A percentile compares a stretch with the other conserved stretches of the same genome.
Conservation (phyloP, 768 basidiomycete genomes). For the Boletus barrowsii region DNA sequence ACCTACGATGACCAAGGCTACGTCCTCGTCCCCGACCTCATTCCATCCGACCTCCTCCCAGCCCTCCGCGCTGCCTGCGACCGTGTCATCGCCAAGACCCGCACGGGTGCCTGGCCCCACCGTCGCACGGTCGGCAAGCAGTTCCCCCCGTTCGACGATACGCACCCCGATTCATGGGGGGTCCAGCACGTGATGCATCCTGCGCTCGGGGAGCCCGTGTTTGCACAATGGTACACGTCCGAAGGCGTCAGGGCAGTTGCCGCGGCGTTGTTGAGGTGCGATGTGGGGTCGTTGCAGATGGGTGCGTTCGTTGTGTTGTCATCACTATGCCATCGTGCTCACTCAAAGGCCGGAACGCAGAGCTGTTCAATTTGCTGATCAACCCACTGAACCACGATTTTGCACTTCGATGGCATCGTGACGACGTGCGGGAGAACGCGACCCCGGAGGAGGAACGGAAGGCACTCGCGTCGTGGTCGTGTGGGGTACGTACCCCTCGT, state of each 20-base stretch:
- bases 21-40: constrained; percentile 57
- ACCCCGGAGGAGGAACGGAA: constrained; percentile 55
- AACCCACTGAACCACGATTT: constrained; percentile 65
- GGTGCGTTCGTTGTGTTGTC: constrained; percentile 45
- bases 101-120: constrained; percentile 59
- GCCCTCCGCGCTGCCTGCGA: constrained; percentile 50
- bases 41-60: constrained; percentile 38
- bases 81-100: constrained; percentile 49
- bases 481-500: constrained; percentile 45
- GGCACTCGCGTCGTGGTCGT: constrained; percentile 57
- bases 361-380: constrained; percentile 73
- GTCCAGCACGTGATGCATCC: constrained; percentile 84
- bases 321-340: background rate
- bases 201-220: constrained; percentile 54
- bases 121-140: constrained; percentile 74
- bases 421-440: constrained; percentile 63
- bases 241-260: constrained; percentile 43
- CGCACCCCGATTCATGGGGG: constrained; percentile 70
- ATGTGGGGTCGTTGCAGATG: constrained; percentile 63
- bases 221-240: constrained; percentile 68
- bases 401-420: constrained; percentile 77
- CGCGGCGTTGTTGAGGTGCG: constrained; percentile 51
- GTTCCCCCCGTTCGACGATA: constrained; percentile 67
- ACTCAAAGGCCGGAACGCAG: constrained; percentile 20
- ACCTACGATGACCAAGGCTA: constrained; percentile 64